Conservation (phyloP, 768 basidiomycete species). For the Boletus patriciae region DNA sequence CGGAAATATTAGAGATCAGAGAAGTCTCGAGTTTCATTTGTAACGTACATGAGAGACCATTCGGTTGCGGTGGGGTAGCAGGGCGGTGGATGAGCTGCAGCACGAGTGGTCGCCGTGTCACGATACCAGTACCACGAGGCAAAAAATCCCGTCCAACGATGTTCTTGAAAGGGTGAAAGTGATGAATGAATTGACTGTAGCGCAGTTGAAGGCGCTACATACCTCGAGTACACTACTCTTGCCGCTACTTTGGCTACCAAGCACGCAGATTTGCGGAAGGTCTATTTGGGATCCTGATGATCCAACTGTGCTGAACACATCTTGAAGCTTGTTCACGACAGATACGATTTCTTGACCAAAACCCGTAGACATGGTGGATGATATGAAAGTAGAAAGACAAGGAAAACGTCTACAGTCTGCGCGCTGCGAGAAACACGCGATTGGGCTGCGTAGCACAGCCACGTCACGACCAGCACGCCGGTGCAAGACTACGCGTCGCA, state of each 20-base stretch:
- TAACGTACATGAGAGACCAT: slow-evolving; percentile 46
- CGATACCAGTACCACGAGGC: slow-evolving; percentile 98
- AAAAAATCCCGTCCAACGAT: slow-evolving; percentile 98
- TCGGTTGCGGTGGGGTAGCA: slow-evolving; percentile 45
- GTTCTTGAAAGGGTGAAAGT: slow-evolving; percentile 54
- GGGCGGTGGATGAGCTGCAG: slow-evolving; percentile 92
- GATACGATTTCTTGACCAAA: slow-evolving; percentile 81
- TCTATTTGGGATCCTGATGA: slow-evolving; percentile 77
- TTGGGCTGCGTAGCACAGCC: slow-evolving; percentile 26
- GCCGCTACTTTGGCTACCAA: slow-evolving; percentile 89
- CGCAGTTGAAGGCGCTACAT: slow-evolving; percentile 19
- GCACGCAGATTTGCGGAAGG: slow-evolving; percentile 88
- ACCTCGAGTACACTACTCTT: slow-evolving; percentile 94
- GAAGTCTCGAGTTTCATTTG: not conserved
- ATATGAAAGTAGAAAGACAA: slow-evolving; percentile 21
- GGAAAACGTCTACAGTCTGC: slow-evolving; percentile 2
- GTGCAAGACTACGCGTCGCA: no score
- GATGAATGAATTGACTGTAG: slow-evolving; percentile 7
- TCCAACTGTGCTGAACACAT: slow-evolving; percentile 85
- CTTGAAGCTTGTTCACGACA: slow-evolving; percentile 86
- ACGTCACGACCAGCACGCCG: slow-evolving; percentile 10
- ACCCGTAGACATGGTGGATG: slow-evolving; percentile 48
- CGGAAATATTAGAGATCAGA: slow-evolving; percentile 1
- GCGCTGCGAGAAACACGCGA: slow-evolving; percentile 25
- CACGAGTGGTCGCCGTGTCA: slow-evolving; percentile 94